phyloP scores from a whole-genome alignment of 2,329 filamentous ascomycete species.

The Talaromyces marneffei region DNA sequence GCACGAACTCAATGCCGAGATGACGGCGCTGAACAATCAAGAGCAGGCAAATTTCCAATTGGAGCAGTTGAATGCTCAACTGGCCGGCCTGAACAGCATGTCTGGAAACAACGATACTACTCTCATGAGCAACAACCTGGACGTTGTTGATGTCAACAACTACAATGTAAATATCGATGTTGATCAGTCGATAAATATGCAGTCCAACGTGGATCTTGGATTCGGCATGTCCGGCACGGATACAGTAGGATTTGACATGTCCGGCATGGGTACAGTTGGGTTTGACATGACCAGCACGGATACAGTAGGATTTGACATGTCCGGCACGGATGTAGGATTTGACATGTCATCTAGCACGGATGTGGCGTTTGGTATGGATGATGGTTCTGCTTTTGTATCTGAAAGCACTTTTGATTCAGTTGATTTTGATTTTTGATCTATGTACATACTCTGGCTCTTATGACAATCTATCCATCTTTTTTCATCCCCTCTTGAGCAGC shows the following conservation, averaged over 20 bases:
- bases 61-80: constrained; percentile 8
- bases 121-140: neutral
- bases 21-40: neutral
- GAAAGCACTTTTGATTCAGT: neutral
- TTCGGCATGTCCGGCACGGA: neutral
- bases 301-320: neutral
- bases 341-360: neutral
- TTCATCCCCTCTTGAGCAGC: too few relatives aligned
- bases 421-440: neutral
- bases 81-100: constrained; percentile 7
- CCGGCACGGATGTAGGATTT: neutral
- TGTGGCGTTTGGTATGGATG: neutral
- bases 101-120: neutral
- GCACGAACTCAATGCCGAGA: neutral
- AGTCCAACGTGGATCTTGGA: neutral
- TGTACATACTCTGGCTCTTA: neutral
- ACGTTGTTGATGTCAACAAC: constrained; percentile 1
- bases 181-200: constrained; percentile 5
- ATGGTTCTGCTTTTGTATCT: neutral
- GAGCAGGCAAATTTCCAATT: constrained; percentile 3
- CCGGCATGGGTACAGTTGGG: neutral
- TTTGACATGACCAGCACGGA: neutral
- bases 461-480: neutral
- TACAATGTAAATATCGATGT: constrained; percentile 4
- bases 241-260: neutral